Base-by-base conservation (phyloP, 2,329 filamentous ascomycete genomes). In the Sporothrix euskadiensis region DNA sequence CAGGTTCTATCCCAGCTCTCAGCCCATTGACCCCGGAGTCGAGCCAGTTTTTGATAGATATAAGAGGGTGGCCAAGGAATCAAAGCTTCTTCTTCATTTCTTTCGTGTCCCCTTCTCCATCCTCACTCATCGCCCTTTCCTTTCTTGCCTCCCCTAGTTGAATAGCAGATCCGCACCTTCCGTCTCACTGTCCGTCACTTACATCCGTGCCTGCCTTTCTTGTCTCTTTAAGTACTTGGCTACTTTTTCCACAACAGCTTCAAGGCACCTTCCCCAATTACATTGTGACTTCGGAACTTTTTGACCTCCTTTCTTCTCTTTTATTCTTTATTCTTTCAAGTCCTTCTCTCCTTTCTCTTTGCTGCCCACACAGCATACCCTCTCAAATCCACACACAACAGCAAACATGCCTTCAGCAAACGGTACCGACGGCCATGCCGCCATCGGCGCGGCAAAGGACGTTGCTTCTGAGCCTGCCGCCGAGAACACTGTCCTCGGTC, bases 401-500 rank as follows among this genome's bases (percentile, higher is more conserved):
- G n/a, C 54, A 59, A 47, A 30, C 19, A 70, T 70, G 68, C 49
- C 52, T n/a, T 39, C 32, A 56, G 39, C 54, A 47, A 61, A 49
- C 8, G 19, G 19, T 32, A 16, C 54, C 47, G 65, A 66, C 16
- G 47, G 22, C 39, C 22, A 71, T 30, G 41, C 41, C 39, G 26
- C 54, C 44, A 47, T 39, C 32, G n/a, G 2, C 44, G 5, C 69
- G 14, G 47, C 39, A n/a, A 57, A 35, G 32, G 54, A 16, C 6
- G 52, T 4, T 32, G 32, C 22, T 19, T 12, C 49, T 22, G 54
- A 12, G 10, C 26, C 32, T n/a, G 79, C 83, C 47, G 81, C 82
- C 90, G 9, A 49, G 59, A 32, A 30, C 66, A 16, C 57, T 7
- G 39, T 74, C 41, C 77, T 80, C 54, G 79, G 81, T 73, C 77